These are phyloP conservation scores for Raffaelea arxii DNA, from an alignment of 2,329 filamentous ascomycete genomes.

Conservation along the genomic window DNA sequence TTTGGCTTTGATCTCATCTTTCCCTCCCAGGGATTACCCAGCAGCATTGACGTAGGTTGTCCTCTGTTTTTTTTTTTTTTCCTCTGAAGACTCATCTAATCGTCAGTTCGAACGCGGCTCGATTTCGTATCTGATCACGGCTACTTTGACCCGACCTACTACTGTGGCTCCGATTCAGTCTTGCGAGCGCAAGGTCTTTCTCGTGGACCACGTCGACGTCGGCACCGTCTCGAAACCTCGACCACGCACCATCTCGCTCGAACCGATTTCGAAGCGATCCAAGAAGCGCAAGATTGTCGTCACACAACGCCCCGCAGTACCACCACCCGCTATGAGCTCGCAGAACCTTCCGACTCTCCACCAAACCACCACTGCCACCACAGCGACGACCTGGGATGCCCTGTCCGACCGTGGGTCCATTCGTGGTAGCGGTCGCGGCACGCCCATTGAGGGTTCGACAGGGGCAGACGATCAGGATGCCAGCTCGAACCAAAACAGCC, in stretches of 20 bases:
- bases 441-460: slow-evolving; percentile 13
- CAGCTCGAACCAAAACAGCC: background rate
- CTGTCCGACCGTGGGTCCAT: background rate
- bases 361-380: slow-evolving; percentile 3
- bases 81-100: background rate
- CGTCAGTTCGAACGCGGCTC: slow-evolving; percentile 85
- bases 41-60: slow-evolving; percentile 84
- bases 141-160: slow-evolving; percentile 80
- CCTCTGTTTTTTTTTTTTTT: background rate
- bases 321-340: background rate
- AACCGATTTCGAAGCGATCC: slow-evolving; percentile 67
- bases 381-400: slow-evolving; percentile 14
- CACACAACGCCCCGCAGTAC: slow-evolving; percentile 24
- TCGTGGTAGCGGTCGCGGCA: background rate
- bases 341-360: background rate
- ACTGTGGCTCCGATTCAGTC: slow-evolving; percentile 71
- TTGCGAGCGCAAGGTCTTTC: slow-evolving; percentile 70
- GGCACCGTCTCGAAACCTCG: slow-evolving; percentile 64
- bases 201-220: slow-evolving; percentile 79
- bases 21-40: slow-evolving; percentile 47
- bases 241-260: slow-evolving; percentile 74
- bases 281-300: slow-evolving; percentile 50
- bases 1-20: slow-evolving; percentile 47
- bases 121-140: slow-evolving; percentile 82
- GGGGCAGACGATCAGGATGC: slow-evolving; percentile 25